A percentile compares a stretch with the other conserved stretches of the same genome.
These are phyloP conservation scores for Colletotrichum paranaense DNA, from an alignment of 2,329 filamentous ascomycete species.

Conservation along the genomic window DNA sequence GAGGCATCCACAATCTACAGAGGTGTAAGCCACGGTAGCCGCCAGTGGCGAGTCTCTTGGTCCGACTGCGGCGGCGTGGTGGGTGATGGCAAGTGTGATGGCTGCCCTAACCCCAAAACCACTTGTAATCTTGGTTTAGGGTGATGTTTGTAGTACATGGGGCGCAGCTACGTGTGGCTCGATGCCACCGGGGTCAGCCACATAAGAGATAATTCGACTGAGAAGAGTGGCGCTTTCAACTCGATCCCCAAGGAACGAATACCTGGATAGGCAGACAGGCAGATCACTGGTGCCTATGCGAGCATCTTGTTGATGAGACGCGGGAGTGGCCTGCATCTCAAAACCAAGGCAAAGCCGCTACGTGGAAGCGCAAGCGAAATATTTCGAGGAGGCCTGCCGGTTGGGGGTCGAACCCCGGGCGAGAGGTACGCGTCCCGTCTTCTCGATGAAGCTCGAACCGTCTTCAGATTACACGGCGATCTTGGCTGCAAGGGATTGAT, in stretches of 20 bases:
- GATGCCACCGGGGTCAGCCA: not conserved
- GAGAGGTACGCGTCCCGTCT: not conserved
- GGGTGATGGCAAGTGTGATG: not conserved
- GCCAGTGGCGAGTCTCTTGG: constrained; percentile 3
- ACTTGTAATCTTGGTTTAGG: constrained; percentile 12
- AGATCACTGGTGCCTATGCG: not conserved
- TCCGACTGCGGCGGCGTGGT: not conserved
- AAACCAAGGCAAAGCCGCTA: constrained; percentile 22
- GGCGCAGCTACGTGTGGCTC: constrained; percentile 1
- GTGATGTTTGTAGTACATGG: not conserved
- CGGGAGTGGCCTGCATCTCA: not conserved
- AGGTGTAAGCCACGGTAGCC: constrained; percentile 3
- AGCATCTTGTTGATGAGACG: not conserved
- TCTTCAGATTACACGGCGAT: not conserved
- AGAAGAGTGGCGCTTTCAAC: not conserved
- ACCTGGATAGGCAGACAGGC: not conserved
- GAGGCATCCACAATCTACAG: not conserved
- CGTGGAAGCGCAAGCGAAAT: constrained; percentile 15
- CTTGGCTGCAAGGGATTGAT: constrained; percentile 25
- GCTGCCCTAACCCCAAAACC: constrained; percentile 17
- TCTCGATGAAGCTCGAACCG: not conserved
- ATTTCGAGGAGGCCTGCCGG: not conserved
- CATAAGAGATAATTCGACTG: constrained; percentile 6
- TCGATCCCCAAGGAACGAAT: no score
- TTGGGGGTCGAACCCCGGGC: not conserved